Percentiles rank a stretch among this genome's conserved stretches.
phyloP scores from a whole-genome alignment of 352 stramenopile species.

The Globisporangium paddicum region DNA sequence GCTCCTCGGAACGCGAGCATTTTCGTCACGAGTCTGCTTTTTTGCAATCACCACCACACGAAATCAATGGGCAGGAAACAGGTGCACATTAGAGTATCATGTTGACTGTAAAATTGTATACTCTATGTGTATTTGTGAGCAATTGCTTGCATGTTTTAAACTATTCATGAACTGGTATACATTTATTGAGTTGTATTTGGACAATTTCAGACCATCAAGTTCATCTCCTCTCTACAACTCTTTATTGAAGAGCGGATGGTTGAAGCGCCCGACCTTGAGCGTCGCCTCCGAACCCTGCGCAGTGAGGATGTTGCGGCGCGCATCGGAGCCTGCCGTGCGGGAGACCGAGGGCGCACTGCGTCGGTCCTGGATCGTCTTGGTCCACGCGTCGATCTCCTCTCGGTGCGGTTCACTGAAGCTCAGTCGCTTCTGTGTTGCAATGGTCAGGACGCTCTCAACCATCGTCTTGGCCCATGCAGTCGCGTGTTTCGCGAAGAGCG shows the following conservation, averaged over 20 bases:
- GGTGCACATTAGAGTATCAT: neutral
- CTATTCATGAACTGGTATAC: too few relatives aligned
- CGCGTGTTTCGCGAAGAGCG: slow-evolving; percentile 44
- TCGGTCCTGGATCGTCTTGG: slow-evolving; percentile 45
- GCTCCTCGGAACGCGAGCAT: slow-evolving; percentile 49
- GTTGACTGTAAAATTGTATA: neutral
- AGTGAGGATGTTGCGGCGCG: slow-evolving; percentile 60
- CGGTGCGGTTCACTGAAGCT: slow-evolving; percentile 44
- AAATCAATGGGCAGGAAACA: slow-evolving; percentile 1
- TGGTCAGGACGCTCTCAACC: slow-evolving; percentile 47
- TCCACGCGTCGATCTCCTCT: slow-evolving; percentile 62
- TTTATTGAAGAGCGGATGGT: slow-evolving; percentile 78
- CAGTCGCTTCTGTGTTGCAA: slow-evolving; percentile 51
- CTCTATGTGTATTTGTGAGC: neutral
- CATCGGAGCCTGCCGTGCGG: slow-evolving; percentile 43
- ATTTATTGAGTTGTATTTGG: too few relatives aligned
- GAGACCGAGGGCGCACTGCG: slow-evolving; percentile 30
- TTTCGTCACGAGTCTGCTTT: neutral
- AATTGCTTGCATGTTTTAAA: neutral
- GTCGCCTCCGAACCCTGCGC: slow-evolving; percentile 40
- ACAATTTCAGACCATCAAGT: neutral
- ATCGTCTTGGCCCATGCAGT: slow-evolving; percentile 55
- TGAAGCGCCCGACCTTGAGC: slow-evolving; percentile 51
- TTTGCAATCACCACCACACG: neutral
- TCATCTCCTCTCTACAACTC: slow-evolving; percentile 17